A percentile compares a stretch with the other conserved stretches of the same genome.
These are phyloP conservation scores for Zelopaecilomyces penicillatus DNA, from an alignment of 2,329 filamentous ascomycete species.

Conservation along the genomic window DNA sequence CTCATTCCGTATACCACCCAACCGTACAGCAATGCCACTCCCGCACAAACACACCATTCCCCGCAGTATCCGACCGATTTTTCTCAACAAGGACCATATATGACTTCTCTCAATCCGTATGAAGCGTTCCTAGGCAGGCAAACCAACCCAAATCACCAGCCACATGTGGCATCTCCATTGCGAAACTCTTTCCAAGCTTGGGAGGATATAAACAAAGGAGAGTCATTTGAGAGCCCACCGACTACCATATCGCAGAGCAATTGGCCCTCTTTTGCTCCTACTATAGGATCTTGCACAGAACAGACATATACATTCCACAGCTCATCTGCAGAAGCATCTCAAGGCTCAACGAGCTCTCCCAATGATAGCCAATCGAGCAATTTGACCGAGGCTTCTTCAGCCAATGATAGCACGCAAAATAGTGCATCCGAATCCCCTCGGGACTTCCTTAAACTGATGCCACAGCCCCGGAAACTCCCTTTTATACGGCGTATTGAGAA, in stretches of 20 bases:
- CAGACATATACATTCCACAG: no score
- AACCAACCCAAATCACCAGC: constrained; percentile 11
- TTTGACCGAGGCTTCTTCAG: neutral
- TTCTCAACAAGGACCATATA: neutral
- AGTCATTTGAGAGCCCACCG: no score
- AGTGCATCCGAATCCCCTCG: neutral
- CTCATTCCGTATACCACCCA: no score
- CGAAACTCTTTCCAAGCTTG: constrained; percentile 12
- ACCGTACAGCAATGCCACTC: no score
- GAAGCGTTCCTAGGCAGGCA: constrained; percentile 12
- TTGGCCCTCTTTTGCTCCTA: no score
- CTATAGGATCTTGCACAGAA: no score
- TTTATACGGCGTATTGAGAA: constrained; percentile 9
- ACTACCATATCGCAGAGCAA: no score
- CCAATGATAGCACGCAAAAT: neutral
- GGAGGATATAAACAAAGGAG: no score
- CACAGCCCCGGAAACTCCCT: constrained; percentile 22
- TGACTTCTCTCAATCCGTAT: constrained; percentile 15
- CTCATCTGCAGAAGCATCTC: no score
- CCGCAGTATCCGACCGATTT: neutral
- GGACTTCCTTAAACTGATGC: constrained; percentile 22
- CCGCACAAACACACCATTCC: no score
- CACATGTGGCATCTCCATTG: constrained; percentile 20
- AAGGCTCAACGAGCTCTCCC: no score
- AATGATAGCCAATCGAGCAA: neutral